Evolutionary conservation across 2,329 filamentous ascomycete genomes (phyloP), one percentile per base, ranked within the genome.

Genomic region (Chrysosphaeria jannelii): DNA sequence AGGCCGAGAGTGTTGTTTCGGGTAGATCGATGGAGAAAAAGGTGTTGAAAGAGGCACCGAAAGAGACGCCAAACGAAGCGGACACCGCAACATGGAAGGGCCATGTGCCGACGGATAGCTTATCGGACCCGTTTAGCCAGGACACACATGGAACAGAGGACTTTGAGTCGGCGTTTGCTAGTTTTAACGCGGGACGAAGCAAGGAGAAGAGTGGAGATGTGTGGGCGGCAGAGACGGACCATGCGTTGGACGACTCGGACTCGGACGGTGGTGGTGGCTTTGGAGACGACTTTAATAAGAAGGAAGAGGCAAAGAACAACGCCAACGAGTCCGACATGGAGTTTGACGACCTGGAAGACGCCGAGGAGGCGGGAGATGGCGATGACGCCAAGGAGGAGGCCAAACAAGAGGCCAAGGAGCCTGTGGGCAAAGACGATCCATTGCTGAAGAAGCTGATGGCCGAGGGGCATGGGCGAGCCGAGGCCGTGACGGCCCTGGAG

Each of bases 371-470:
- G 13, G 64, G 57, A 1, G 74, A 79, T 28, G 72, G 81, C 28
- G 72, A 81, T 28, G 30, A 19, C 40, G 8, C 41, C 4, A 21
- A 25, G 3, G 30, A 28, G 0, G 33, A 43, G 1, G 72, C 69
- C 5, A 57, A 74, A 34, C 68, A 71, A 5, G 47, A 81, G 23
- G 70, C 64, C 21, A 58, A 64, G 24, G 62, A 66, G 11, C 70
- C 70, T 4, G 70, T 70, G 36, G 74, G 70, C 36, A 72, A 88
- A 36, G 81, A 93, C 38, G 81, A 93, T 39, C 71, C 76, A 6
- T 81, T 89, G 27, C 47, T 93, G 33, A 88, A 89, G 51, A 67
- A 78, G 34, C 43, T 93, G 37, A 89, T 75, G 1, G 57, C 61
- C 7, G 90, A 93, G 78, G 81, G 81, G 1, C 93, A 88, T 39